Base-by-base conservation (phyloP, 2,329 filamentous ascomycete species). In the Aspergillus sojae region DNA sequence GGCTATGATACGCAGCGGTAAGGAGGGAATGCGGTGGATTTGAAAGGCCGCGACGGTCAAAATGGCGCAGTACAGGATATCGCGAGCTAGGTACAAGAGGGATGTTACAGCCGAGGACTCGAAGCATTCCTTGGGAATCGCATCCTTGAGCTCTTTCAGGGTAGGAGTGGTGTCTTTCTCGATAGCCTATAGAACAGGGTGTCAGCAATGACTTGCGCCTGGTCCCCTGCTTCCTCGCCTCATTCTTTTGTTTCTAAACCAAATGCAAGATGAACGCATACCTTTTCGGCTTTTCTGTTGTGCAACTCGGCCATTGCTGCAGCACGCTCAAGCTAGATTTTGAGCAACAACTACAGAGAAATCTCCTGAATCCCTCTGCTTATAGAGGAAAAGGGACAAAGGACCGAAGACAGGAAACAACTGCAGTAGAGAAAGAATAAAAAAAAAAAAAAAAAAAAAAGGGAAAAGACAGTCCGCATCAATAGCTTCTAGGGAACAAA, bases 91-190 rank as follows among this genome's bases (percentile, higher is more conserved):
- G 74, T 89, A 89, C 71, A 78, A 77, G 70, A 85, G 77, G 9
- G 85, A 88, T 39, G 77, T 81, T 67, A 78, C 65, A 55, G 82
- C 79, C 32, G 84, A 84, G 4, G 85, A 84, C 72, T 86, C 74
- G 77, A 89, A 88, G 81, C 87, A 89, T 72, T 89, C 82, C 19
- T 82, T 77, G 30, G 87, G 87, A 66, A 89, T 89, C 58, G 86
- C 83, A 69, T 83, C 69, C 50, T 68, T 71, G 65, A 76, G 68
- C 19, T 67, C 56, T 34, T 67, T 62, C 34, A 70, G 60, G 34
- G 52, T 69, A 36, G 68, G 63, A 34, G 32, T 55, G 34, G 30
- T 39, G 32, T 55, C 52, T 21, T 55, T 67, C 23, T 26, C 28
- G 11, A 39, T 34, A 16, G 52, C n/a, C 52, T 55, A 23, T 19